A percentile compares a stretch with the other conserved stretches of the same genome.
These are phyloP conservation scores for Leccinellum luteum DNA, from an alignment of 768 basidiomycete genomes.

Conservation along the genomic window DNA sequence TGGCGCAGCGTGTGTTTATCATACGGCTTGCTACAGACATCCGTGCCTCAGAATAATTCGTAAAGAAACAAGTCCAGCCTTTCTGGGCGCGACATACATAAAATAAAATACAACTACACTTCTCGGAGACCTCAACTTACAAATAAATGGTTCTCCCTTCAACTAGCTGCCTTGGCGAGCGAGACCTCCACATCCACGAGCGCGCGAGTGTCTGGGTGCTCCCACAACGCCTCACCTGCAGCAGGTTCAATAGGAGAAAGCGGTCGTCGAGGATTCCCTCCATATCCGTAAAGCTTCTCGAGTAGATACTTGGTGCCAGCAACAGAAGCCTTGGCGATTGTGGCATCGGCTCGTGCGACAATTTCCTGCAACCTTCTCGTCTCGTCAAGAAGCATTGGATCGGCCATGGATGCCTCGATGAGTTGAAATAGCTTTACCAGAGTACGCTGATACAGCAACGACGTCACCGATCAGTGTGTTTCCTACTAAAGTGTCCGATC, in stretches of 20 bases:
- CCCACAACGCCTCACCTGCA: slow-evolving; percentile 63
- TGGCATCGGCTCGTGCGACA: slow-evolving; percentile 76
- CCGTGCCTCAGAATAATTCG: background rate
- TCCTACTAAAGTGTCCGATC: background rate
- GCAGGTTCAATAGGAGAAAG: slow-evolving; percentile 60
- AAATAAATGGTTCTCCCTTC: background rate
- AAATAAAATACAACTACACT: background rate
- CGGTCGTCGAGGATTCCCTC: slow-evolving; percentile 76
- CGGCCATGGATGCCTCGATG: slow-evolving; percentile 52
- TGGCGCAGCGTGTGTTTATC: background rate
- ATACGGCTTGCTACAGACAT: background rate
- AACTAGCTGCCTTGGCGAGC: slow-evolving; percentile 37
- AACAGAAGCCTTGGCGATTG: slow-evolving; percentile 73
- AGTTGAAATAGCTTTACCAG: slow-evolving; percentile 60
- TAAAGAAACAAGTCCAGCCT: background rate
- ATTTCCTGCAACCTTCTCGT: slow-evolving; percentile 78
- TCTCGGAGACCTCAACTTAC: background rate
- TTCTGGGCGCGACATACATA: background rate
- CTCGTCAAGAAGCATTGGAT: slow-evolving; percentile 58
- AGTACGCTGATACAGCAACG: slow-evolving; percentile 44
- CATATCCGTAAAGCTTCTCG: slow-evolving; percentile 75
- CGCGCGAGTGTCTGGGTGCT: slow-evolving; percentile 68
- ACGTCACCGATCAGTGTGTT: background rate
- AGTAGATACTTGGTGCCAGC: slow-evolving; percentile 82
- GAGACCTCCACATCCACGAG: slow-evolving; percentile 63